Conservation (phyloP, 352 stramenopile species). For the Phytophthora crassamura region DNA sequence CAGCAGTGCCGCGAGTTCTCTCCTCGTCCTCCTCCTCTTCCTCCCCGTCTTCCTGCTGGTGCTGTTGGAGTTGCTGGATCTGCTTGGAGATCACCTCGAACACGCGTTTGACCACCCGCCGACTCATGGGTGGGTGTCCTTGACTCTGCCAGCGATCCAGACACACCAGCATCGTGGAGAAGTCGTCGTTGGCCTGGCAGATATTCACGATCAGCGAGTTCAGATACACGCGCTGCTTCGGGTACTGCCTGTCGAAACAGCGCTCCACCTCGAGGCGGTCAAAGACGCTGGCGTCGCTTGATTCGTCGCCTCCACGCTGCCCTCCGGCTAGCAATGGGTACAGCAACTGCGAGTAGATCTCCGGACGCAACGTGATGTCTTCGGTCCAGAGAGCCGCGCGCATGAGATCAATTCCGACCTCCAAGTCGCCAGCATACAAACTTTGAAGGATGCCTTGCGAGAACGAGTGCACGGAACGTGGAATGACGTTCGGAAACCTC, state of each 20-base stretch:
- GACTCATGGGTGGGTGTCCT: constrained; percentile 48
- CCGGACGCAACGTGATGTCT: constrained; percentile 49
- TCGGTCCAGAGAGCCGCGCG: constrained; percentile 48
- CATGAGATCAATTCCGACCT: constrained; percentile 53
- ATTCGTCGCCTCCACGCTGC: constrained; percentile 32
- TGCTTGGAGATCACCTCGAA: constrained; percentile 71
- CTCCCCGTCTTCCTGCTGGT: not conserved
- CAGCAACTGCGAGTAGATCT: constrained; percentile 71
- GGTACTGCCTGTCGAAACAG: constrained; percentile 66
- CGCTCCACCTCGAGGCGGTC: constrained; percentile 60
- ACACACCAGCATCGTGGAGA: constrained; percentile 64
- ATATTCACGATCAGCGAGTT: constrained; percentile 74
- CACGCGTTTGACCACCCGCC: constrained; percentile 52
- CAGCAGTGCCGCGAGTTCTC: constrained; percentile 15
- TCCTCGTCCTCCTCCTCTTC: constrained; percentile 14
- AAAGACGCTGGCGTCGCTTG: constrained; percentile 45
- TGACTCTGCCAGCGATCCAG: constrained; percentile 69
- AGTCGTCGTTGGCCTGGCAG: constrained; percentile 68
- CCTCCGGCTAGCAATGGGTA: constrained; percentile 63
- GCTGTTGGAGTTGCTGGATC: constrained; percentile 40
- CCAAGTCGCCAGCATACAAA: constrained; percentile 55
- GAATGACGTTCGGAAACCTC: constrained; percentile 64
- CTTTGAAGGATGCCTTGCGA: constrained; percentile 57
- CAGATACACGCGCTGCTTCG: constrained; percentile 40
- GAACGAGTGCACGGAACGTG: constrained; percentile 54